phyloP scores from a whole-genome alignment of 202 grass and related monocot genomes.

The Bolboschoenoplectus hybrid region DNA sequence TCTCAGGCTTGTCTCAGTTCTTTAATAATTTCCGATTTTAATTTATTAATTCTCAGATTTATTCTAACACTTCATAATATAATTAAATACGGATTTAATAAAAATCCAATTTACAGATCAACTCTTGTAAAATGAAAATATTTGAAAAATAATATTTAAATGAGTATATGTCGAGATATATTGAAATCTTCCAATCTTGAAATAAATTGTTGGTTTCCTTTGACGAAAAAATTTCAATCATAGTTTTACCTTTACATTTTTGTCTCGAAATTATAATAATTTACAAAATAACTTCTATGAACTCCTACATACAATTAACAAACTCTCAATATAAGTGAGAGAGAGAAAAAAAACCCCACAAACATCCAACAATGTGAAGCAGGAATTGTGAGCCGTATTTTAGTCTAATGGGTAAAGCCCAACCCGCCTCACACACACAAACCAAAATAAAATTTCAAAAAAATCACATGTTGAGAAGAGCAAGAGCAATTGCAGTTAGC shows the following conservation, averaged over 20 bases:
- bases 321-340: background rate
- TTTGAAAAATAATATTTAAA: too few relatives aligned
- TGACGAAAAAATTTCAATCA: background rate
- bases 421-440: background rate
- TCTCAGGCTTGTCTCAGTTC: too few relatives aligned
- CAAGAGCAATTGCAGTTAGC: conserved; percentile 58
- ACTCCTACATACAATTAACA: background rate
- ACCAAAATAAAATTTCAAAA: background rate
- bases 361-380: background rate
- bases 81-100: too few relatives aligned
- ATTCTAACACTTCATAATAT: too few relatives aligned
- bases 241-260: background rate
- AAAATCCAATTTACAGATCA: too few relatives aligned
- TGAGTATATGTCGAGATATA: too few relatives aligned
- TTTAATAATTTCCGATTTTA: too few relatives aligned
- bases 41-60: too few relatives aligned
- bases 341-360: too few relatives aligned
- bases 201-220: background rate
- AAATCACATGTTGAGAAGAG: conserved; percentile 25
- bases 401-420: background rate
- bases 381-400: background rate
- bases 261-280: background rate
- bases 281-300: background rate
- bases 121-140: too few relatives aligned
- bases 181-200: too few relatives aligned